Percentiles rank a stretch among this genome's conserved stretches.
Conservation (phyloP, 768 basidiomycete genomes). For the Agaricus bisporus region DNA sequence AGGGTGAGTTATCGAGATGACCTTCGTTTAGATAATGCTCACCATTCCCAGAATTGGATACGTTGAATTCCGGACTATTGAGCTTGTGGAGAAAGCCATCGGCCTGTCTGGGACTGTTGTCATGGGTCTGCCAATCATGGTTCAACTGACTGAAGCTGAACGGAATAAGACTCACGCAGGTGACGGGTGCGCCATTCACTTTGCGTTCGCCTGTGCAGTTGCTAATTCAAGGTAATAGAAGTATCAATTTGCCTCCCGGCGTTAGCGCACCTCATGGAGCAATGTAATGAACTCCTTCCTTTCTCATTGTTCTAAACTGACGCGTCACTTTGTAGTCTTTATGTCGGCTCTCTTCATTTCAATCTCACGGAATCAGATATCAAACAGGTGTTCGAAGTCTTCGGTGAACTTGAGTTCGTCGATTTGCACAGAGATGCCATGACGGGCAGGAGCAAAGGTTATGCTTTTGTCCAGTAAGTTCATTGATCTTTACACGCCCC, state of each 20-base stretch:
- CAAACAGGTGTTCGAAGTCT: constrained; percentile 98
- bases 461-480: constrained; percentile 92
- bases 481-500: background rate
- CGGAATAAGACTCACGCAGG: constrained; percentile 86
- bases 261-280: constrained; percentile 75
- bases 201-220: background rate
- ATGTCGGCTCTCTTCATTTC: constrained; percentile 95
- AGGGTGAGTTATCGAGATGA: constrained; percentile 52
- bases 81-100: constrained; percentile 87
- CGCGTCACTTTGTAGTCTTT: constrained; percentile 53
- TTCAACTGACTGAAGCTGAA: constrained; percentile 96
- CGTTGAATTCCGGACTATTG: constrained; percentile 90
- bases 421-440: constrained; percentile 94
- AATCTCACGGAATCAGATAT: constrained; percentile 96
- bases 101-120: constrained; percentile 90
- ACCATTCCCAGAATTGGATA: constrained; percentile 77
- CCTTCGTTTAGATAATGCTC: background rate
- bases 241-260: constrained; percentile 79
- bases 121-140: constrained; percentile 96
- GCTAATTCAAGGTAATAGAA: constrained; percentile 34
- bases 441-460: constrained; percentile 96
- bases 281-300: constrained; percentile 58
- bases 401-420: constrained; percentile 97
- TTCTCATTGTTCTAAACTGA: background rate
- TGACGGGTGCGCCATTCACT: constrained; percentile 56